These are phyloP conservation scores for Podochytrium sp. DNA, from an alignment of 192 early-diverging fungal genomes.

Conservation along the genomic window DNA sequence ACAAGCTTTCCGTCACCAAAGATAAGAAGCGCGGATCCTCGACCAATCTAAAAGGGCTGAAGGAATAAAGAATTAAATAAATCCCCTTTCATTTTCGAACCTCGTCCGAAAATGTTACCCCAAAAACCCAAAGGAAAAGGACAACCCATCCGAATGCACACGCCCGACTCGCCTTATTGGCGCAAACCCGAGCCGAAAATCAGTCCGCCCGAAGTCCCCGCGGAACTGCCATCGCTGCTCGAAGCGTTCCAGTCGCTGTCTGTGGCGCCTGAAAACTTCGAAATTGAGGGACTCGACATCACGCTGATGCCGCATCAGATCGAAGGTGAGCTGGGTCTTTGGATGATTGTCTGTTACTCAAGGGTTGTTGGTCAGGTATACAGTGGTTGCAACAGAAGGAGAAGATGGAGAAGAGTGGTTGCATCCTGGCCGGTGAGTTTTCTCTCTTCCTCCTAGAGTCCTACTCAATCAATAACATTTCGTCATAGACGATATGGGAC, in stretches of 20 bases:
- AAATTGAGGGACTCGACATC: background rate
- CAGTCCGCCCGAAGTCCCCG: too few species aligned
- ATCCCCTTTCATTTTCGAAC: too few species aligned
- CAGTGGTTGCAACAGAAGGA: constrained; percentile 10
- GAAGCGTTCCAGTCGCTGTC: background rate
- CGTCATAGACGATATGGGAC: constrained; percentile 40
- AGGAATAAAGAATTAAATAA: too few species aligned
- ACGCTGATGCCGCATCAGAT: background rate
- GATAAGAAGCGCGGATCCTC: too few species aligned
- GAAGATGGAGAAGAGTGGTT: background rate
- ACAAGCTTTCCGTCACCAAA: too few species aligned
- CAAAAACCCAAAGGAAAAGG: too few species aligned
- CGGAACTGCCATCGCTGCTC: background rate
- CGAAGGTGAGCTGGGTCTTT: background rate
- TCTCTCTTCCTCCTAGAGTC: background rate
- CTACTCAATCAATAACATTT: background rate
- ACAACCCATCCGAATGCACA: too few species aligned
- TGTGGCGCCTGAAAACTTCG: background rate
- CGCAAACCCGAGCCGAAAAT: background rate
- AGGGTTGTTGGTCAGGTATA: background rate
- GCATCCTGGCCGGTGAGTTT: constrained; percentile 1
- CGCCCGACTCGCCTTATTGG: background rate
- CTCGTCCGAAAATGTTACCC: too few species aligned
- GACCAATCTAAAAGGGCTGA: too few species aligned
- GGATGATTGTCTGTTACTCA: background rate